Conservation (phyloP, 1,284 basidiomycete species). For the Trametes versicolor region DNA sequence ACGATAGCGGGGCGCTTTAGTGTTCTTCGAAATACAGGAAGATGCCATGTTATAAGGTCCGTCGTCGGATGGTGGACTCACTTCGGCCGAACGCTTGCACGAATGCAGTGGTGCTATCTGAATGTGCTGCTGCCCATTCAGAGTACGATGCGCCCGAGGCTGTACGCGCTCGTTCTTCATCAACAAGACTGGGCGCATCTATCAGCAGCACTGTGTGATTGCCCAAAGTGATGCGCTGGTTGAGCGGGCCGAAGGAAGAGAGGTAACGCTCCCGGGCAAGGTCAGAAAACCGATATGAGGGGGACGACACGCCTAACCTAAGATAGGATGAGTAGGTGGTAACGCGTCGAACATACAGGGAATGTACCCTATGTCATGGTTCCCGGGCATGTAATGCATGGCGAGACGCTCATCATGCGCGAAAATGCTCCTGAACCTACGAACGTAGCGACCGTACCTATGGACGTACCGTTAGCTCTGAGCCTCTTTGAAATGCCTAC, state of each 20-base stretch:
- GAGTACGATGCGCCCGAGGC: constrained; percentile 54
- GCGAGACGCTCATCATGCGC: constrained; percentile 46
- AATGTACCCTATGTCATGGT: constrained; percentile 84
- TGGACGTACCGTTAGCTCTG: neutral
- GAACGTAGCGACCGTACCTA: constrained; percentile 76
- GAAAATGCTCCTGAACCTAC: constrained; percentile 79
- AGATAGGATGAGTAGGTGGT: constrained; percentile 23
- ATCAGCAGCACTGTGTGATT: constrained; percentile 81
- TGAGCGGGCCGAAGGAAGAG: constrained; percentile 72
- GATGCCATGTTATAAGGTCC: neutral
- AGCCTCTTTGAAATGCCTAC: neutral
- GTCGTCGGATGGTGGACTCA: constrained; percentile 42
- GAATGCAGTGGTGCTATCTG: constrained; percentile 75
- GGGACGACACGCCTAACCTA: constrained; percentile 66
- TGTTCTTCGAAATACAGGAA: neutral
- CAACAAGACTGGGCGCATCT: constrained; percentile 81
- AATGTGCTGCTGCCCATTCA: constrained; percentile 62
- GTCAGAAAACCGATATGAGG: constrained; percentile 59
- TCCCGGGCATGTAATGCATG: constrained; percentile 84
- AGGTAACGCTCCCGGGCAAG: constrained; percentile 70
- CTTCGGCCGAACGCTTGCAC: constrained; percentile 63
- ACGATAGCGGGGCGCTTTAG: neutral
- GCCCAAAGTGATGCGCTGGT: constrained; percentile 61
- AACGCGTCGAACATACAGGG: constrained; percentile 23
- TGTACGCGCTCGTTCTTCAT: constrained; percentile 79